phyloP scores from a whole-genome alignment of 2,329 filamentous ascomycete species.

The Rutstroemia sp. region DNA sequence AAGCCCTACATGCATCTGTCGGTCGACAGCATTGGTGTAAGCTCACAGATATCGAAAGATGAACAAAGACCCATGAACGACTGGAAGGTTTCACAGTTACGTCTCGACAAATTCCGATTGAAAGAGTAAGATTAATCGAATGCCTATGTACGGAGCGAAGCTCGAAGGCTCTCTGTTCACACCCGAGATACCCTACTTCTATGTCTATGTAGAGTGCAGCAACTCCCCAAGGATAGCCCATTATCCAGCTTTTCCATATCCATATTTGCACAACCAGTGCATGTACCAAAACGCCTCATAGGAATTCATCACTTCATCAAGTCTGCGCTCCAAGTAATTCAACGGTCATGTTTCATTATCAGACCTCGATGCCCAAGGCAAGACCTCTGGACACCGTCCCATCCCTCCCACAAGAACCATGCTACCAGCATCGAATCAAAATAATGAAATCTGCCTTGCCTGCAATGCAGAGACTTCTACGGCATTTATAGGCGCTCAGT shows the following conservation, averaged over 20 bases:
- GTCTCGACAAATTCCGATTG: too few relatives aligned
- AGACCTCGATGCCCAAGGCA: background rate
- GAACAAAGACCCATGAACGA: too few relatives aligned
- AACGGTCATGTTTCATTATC: constrained; percentile 3
- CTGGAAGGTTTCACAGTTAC: too few relatives aligned
- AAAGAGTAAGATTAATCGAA: too few relatives aligned
- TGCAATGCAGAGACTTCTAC: background rate
- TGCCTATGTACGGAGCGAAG: too few relatives aligned
- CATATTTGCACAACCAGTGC: background rate
- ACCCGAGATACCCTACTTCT: too few relatives aligned
- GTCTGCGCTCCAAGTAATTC: background rate
- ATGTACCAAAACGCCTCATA: background rate
- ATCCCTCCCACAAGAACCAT: background rate
- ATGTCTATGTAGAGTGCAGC: too few relatives aligned
- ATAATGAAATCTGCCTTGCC: constrained; percentile 9
- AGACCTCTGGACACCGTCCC: background rate
- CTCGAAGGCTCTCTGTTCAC: background rate
- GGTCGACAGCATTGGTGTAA: too few relatives aligned
- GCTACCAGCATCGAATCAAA: background rate
- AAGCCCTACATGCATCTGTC: too few relatives aligned
- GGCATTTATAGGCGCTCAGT: constrained; percentile 10
- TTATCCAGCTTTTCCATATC: background rate
- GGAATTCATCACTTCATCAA: background rate
- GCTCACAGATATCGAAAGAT: too few relatives aligned
- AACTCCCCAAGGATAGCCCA: background rate